Evolutionary conservation across 805 yeast species (phyloP).

Genomic region (Pichia cabralensis): DNA sequence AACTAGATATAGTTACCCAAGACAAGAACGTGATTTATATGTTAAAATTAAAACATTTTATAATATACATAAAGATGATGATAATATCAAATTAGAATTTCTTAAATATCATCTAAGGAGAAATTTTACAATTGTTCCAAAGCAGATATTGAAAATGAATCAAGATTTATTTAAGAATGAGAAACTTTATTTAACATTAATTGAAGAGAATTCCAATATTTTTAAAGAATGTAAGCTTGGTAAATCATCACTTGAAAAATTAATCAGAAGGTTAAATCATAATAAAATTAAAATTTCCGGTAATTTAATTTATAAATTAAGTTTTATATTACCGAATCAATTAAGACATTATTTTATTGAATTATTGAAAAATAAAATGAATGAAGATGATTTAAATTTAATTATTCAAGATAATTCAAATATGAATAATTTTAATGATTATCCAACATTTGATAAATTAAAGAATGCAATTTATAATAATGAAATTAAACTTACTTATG

Average conservation of each 20-base stretch:
- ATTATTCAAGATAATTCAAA: neutral
- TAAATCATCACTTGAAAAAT: neutral
- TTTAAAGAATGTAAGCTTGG: slow-evolving; percentile 4
- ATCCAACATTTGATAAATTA: neutral
- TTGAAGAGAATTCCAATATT: neutral
- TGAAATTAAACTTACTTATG: slow-evolving; percentile 3
- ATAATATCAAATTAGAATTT: slow-evolving; percentile 1
- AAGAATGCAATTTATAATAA: neutral
- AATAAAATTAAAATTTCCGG: slow-evolving; percentile 1
- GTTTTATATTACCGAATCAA: slow-evolving; percentile 3
- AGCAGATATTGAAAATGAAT: neutral
- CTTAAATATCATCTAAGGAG: neutral
- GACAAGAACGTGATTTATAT: neutral
- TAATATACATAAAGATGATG: neutral
- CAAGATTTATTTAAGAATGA: neutral
- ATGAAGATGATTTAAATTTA: neutral
- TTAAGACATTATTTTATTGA: neutral
- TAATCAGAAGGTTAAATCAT: neutral
- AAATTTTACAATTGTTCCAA: neutral
- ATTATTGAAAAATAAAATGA: neutral
- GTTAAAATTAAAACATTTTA: neutral
- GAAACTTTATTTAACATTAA: neutral
- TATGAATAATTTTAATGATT: too few relatives aligned
- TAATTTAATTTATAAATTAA: slow-evolving; percentile 4
- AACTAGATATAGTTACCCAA: slow-evolving; percentile 5